These are phyloP conservation scores for Globisporangium canariense DNA, from an alignment of 352 stramenopile genomes.

Conservation along the genomic window DNA sequence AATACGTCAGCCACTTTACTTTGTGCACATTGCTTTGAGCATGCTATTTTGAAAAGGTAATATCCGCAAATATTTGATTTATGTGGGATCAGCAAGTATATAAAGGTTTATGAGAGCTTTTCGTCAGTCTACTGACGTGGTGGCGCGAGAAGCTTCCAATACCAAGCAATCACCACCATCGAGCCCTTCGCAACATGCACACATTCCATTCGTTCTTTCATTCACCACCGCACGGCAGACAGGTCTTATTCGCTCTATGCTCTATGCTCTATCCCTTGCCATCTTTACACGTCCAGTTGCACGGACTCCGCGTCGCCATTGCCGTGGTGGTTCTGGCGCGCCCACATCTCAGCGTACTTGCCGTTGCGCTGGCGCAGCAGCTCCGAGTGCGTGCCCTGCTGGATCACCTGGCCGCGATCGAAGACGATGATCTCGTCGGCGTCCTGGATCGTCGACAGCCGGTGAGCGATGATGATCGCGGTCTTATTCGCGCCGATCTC, in stretches of 20 bases:
- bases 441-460: conserved; percentile 78
- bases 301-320: neutral
- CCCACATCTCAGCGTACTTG: conserved; percentile 81
- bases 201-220: neutral
- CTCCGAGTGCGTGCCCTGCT: conserved; percentile 85
- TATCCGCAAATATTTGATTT: neutral
- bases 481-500: conserved; percentile 60
- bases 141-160: neutral
- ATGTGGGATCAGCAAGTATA: neutral
- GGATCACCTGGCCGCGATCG: conserved; percentile 79
- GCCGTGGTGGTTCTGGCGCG: conserved; percentile 49
- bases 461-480: conserved; percentile 85
- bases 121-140: neutral
- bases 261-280: neutral
- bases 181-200: neutral
- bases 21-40: neutral
- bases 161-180: neutral
- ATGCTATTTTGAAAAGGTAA: neutral
- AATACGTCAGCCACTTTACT: neutral
- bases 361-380: conserved; percentile 63
- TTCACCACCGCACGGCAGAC: neutral
- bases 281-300: neutral
- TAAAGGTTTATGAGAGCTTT: neutral
- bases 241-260: conserved; percentile 1
- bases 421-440: conserved; percentile 90